Evolutionary conservation across 441 rosid species (phyloP).

Genomic region (Biscutella laevigata): DNA sequence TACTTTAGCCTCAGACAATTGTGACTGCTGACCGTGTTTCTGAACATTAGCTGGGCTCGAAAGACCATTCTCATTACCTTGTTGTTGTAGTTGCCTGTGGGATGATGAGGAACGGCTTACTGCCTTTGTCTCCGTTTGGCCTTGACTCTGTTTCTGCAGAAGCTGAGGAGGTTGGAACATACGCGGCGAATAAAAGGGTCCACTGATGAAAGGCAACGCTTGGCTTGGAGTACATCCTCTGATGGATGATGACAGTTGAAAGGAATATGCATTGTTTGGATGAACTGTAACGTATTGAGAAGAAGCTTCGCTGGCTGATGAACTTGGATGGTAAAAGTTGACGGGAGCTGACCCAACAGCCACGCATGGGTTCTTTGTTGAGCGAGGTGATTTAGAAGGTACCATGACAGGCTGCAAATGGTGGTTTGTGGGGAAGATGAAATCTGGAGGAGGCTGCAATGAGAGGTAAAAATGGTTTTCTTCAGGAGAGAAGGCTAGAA

Average conservation of each 20-base stretch:
- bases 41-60: slow-evolving; percentile 24
- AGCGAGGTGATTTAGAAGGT: slow-evolving; percentile 26
- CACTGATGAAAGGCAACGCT: slow-evolving; percentile 34
- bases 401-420: slow-evolving; percentile 28
- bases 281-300: slow-evolving; percentile 32
- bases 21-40: slow-evolving; percentile 29
- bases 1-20: slow-evolving; percentile 29
- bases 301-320: slow-evolving; percentile 29
- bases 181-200: slow-evolving; percentile 35
- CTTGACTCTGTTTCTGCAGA: slow-evolving; percentile 21
- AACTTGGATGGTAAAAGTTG: slow-evolving; percentile 33
- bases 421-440: slow-evolving; percentile 32
- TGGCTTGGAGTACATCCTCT: slow-evolving; percentile 34
- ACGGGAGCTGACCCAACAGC: slow-evolving; percentile 28
- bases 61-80: slow-evolving; percentile 21
- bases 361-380: slow-evolving; percentile 25
- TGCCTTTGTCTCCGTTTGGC: slow-evolving; percentile 26
- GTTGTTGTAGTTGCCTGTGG: slow-evolving; percentile 28
- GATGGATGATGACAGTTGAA: slow-evolving; percentile 30
- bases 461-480: not conserved
- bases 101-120: slow-evolving; percentile 33
- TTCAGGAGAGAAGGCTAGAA: slow-evolving; percentile 5
- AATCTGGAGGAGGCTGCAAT: slow-evolving; percentile 35
- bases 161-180: slow-evolving; percentile 34
- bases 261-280: slow-evolving; percentile 36